phyloP scores from a whole-genome alignment of 257 asterid species.

The Henckelia pumila region DNA sequence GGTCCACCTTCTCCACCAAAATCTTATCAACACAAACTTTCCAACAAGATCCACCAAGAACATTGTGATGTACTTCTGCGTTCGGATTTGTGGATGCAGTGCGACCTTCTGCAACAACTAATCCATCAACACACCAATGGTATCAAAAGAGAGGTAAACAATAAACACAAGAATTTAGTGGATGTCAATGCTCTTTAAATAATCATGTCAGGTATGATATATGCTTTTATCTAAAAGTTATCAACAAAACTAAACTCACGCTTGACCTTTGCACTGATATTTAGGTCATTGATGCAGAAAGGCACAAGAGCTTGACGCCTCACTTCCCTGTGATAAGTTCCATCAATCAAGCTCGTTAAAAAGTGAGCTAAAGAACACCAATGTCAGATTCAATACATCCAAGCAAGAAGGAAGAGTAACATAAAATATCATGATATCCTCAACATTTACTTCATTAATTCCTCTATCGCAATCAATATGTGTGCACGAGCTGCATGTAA shows the following conservation, averaged over 20 bases:
- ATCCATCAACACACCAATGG: no score
- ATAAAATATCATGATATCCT: slow-evolving; percentile 36
- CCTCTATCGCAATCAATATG: slow-evolving; percentile 56
- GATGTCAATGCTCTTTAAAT: background rate
- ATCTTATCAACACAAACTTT: no score
- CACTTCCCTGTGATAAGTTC: slow-evolving; percentile 72
- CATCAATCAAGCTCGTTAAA: slow-evolving; percentile 68
- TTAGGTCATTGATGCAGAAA: slow-evolving; percentile 69
- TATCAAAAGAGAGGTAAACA: background rate
- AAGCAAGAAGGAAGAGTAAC: slow-evolving; percentile 18
- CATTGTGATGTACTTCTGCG: no score
- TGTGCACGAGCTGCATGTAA: slow-evolving; percentile 59
- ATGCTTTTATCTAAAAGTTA: background rate
- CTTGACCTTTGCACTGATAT: slow-evolving; percentile 67
- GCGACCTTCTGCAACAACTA: no score
- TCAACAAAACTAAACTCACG: slow-evolving; percentile 13
- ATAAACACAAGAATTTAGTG: background rate
- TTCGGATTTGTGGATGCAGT: no score
- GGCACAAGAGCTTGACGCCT: slow-evolving; percentile 85
- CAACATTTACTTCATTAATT: slow-evolving; percentile 48
- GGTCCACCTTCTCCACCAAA: no score
- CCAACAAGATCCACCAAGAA: no score
- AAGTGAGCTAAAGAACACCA: slow-evolving; percentile 52
- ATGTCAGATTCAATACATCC: background rate
- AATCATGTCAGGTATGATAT: background rate